These are phyloP conservation scores for Massariosphaeria phaeospora DNA, from an alignment of 495 filamentous ascomycete genomes.

Conservation along the genomic window DNA sequence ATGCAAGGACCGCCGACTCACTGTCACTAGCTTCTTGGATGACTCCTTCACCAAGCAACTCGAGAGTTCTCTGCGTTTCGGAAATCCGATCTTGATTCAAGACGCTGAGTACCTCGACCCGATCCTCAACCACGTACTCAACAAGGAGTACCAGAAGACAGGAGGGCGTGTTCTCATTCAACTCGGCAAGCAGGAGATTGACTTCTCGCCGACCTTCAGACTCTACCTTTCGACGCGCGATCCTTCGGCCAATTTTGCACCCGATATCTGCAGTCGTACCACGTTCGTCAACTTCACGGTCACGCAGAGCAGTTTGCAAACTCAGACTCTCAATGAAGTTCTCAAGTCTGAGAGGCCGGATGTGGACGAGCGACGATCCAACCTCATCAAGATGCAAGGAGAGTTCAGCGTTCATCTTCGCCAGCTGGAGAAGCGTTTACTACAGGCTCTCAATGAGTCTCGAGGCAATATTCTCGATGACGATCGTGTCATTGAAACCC, in stretches of 20 bases:
- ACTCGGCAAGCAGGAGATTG: constrained; percentile 97
- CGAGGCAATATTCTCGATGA: constrained; percentile 97
- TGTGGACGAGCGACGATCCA: constrained; percentile 93
- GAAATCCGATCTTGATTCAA: constrained; percentile 97
- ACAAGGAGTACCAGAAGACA: constrained; percentile 99
- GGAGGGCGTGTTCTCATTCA: constrained; percentile 97
- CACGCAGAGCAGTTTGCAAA: constrained; percentile 96
- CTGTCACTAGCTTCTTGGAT: constrained; percentile 96
- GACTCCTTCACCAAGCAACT: constrained; percentile 97
- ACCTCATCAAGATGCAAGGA: constrained; percentile 95
- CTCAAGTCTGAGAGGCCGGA: constrained; percentile 95
- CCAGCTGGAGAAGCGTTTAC: constrained; percentile 88
- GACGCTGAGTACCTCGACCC: constrained; percentile 97
- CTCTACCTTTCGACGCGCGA: constrained; percentile 93
- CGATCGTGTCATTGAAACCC: constrained; percentile 93
- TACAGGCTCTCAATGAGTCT: constrained; percentile 95
- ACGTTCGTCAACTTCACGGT: constrained; percentile 99
- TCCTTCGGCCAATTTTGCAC: constrained; percentile 93
- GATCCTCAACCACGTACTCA: constrained; percentile 96
- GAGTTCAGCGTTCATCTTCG: constrained; percentile 97
- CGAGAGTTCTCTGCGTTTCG: constrained; percentile 93
- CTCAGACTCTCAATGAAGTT: constrained; percentile 93
- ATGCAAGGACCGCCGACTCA: constrained; percentile 86
- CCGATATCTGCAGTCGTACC: constrained; percentile 94
- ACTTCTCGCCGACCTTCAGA: constrained; percentile 96